Conservation (phyloP, 495 filamentous ascomycete genomes). For the Lindgomyces ingoldianus region DNA sequence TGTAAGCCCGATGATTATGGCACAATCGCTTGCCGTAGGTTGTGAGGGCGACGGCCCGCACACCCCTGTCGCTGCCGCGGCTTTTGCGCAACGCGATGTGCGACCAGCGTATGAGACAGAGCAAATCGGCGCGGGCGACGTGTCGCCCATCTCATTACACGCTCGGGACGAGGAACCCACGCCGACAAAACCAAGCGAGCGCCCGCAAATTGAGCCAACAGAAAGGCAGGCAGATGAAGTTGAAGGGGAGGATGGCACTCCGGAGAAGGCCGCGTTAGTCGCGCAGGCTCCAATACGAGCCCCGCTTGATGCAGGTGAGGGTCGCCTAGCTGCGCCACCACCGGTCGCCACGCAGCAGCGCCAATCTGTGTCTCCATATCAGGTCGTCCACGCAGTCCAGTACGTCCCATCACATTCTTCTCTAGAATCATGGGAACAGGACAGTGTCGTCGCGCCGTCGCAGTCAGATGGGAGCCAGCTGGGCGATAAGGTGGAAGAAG, state of each 20-base stretch:
- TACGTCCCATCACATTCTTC: constrained; percentile 32
- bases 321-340: constrained; percentile 9
- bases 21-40: background rate
- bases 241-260: background rate
- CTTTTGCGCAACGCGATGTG: background rate
- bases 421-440: constrained; percentile 32
- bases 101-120: constrained; percentile 25
- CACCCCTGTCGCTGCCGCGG: background rate
- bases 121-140: constrained; percentile 28
- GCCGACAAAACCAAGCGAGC: constrained; percentile 14
- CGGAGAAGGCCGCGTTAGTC: background rate
- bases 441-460: constrained; percentile 26
- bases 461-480: constrained; percentile 29
- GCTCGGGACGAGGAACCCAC: constrained; percentile 10
- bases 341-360: constrained; percentile 1
- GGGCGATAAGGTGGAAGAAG: constrained; percentile 15
- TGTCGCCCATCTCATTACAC: constrained; percentile 27
- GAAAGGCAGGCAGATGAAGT: constrained; percentile 4
- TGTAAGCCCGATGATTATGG: constrained; percentile 22
- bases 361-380: constrained; percentile 21
- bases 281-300: background rate
- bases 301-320: background rate
- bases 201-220: background rate
- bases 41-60: constrained; percentile 1
- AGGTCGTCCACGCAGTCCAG: constrained; percentile 31